These are phyloP conservation scores for Escovopsis sp. DNA, from an alignment of 2,329 filamentous ascomycete genomes.

Conservation along the genomic window DNA sequence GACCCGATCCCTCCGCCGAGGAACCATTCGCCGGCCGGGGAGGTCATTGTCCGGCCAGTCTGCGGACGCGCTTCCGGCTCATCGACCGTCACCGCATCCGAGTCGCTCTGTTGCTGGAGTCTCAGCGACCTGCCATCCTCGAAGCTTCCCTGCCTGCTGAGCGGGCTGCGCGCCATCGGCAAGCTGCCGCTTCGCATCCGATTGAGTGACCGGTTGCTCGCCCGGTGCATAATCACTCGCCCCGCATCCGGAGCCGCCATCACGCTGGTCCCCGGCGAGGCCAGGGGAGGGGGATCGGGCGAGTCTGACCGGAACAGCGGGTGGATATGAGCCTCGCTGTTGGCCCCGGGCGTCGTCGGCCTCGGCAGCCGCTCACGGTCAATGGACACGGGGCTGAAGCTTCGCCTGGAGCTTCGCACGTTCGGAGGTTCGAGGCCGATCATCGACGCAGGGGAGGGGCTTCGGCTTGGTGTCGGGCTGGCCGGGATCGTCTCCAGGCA, in stretches of 20 bases:
- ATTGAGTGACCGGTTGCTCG: constrained; percentile 34
- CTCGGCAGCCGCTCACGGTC: constrained; percentile 16
- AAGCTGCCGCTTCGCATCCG: constrained; percentile 43
- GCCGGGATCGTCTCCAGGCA: constrained; percentile 59
- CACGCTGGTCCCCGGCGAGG: constrained; percentile 56
- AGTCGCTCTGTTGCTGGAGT: constrained; percentile 10
- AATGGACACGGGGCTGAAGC: constrained; percentile 31
- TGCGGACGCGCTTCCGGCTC: constrained; percentile 6
- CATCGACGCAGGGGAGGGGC: constrained; percentile 46
- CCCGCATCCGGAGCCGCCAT: constrained; percentile 55
- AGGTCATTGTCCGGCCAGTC: constrained; percentile 35
- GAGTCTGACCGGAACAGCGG: constrained; percentile 64
- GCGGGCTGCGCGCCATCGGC: constrained; percentile 29
- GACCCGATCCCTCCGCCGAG: constrained; percentile 20
- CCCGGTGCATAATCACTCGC: constrained; percentile 42
- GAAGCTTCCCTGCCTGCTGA: constrained; percentile 34
- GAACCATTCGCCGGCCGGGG: constrained; percentile 48
- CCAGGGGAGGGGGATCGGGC: constrained; percentile 48
- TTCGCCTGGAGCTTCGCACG: constrained; percentile 30
- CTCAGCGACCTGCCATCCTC: constrained; percentile 27
- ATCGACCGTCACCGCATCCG: constrained; percentile 8
- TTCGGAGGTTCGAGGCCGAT: constrained; percentile 41
- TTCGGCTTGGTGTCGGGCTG: constrained; percentile 48
- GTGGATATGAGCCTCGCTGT: constrained; percentile 57
- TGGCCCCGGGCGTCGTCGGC: constrained; percentile 11